Evolutionary conservation across 257 asterid species (phyloP).

Genomic region (Gentiana straminea): DNA sequence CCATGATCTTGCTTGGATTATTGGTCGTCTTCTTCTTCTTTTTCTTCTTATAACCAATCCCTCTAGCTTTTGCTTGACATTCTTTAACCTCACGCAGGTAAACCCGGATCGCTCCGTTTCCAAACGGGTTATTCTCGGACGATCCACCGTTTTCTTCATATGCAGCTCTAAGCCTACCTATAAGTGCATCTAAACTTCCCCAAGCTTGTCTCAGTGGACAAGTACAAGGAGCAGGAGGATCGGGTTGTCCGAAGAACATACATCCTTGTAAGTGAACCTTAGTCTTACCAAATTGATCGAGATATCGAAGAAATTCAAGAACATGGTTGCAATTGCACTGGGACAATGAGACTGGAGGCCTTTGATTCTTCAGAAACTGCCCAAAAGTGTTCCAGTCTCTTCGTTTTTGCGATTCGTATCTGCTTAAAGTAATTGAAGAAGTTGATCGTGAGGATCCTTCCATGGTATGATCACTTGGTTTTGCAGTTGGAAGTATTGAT

Average conservation of each 20-base stretch:
- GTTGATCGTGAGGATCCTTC: conserved; percentile 36
- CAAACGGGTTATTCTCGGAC: conserved; percentile 67
- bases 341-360: conserved; percentile 58
- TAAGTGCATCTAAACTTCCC: conserved; percentile 93
- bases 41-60: conserved; percentile 80
- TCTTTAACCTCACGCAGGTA: conserved; percentile 78
- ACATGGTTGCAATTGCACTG: conserved; percentile 72
- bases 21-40: conserved; percentile 43
- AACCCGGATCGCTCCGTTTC: conserved; percentile 66
- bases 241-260: conserved; percentile 80
- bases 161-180: conserved; percentile 87
- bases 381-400: conserved; percentile 94
- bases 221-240: conserved; percentile 87
- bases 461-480: conserved; percentile 10
- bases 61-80: conserved; percentile 84
- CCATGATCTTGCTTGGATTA: conserved; percentile 12
- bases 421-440: conserved; percentile 37
- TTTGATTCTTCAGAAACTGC: conserved; percentile 67
- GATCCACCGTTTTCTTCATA: conserved; percentile 90
- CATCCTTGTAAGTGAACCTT: conserved; percentile 82
- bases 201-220: conserved; percentile 93
- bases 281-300: conserved; percentile 86
- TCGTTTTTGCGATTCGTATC: conserved; percentile 79
- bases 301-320: conserved; percentile 72
- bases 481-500: conserved; percentile 14